phyloP scores from a whole-genome alignment of 805 yeast species.

The Yarrowia deformans region DNA sequence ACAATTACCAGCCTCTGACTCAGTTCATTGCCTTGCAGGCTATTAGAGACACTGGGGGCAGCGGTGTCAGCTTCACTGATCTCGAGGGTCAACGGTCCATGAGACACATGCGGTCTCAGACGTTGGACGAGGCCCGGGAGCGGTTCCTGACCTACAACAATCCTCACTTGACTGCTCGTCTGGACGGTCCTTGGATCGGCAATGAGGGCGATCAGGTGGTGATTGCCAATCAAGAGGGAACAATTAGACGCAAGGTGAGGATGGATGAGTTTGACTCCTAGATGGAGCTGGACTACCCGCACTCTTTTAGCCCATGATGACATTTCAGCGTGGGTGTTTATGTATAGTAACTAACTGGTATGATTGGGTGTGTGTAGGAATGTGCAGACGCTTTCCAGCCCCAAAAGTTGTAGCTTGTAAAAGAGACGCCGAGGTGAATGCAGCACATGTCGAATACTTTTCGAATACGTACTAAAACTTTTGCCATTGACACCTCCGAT shows the following conservation, averaged over 20 bases:
- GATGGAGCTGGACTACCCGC: not conserved
- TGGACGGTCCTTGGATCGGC: conserved; percentile 87
- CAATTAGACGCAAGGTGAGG: conserved; percentile 51
- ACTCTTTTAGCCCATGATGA: conserved; percentile 1
- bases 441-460: no score
- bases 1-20: conserved; percentile 78
- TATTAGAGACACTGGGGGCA: conserved; percentile 49
- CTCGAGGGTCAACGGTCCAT: conserved; percentile 26
- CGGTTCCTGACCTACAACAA: conserved; percentile 73
- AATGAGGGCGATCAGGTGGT: conserved; percentile 64
- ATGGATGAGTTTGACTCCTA: conserved; percentile 55
- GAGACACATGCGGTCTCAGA: conserved; percentile 51
- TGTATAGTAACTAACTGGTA: conserved; percentile 27
- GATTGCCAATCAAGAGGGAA: conserved; percentile 57
- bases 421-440: no score
- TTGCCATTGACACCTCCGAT: not conserved
- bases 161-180: conserved; percentile 69
- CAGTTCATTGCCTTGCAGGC: conserved; percentile 88
- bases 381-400: not conserved
- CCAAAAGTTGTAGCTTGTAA: not conserved
- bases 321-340: conserved; percentile 2
- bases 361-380: not conserved
- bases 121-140: conserved; percentile 83
- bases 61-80: conserved; percentile 35
- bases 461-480: no score